Base-by-base conservation (phyloP, 2,329 filamentous ascomycete genomes). In the Fusarium newnesense region DNA sequence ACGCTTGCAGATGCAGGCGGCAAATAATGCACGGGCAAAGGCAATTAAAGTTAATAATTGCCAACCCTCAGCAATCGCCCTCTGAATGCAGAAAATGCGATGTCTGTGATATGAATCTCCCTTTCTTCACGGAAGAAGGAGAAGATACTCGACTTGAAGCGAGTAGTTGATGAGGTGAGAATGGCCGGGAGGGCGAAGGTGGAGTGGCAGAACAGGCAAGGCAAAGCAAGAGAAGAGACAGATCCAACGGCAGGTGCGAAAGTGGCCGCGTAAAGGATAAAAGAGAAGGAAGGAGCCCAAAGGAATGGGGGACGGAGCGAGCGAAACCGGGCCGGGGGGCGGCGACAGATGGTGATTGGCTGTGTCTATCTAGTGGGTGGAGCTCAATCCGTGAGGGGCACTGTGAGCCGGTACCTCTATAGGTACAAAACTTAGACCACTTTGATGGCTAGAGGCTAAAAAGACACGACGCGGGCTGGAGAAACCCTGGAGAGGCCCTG, bases 361-460 rank as follows among this genome's bases (percentile, higher is more conserved):
- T 21, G 37, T 40, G 8, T 37, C 7, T 9, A 28, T 47, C n/a
- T 24, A 44, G 46, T n/a, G 43, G 43, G 61, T 69, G 62, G 73
- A 18, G 37, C 52, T 13, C 15, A 50, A 50, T 57, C 74, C 75
- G 76, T 75, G 57, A 56, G 60, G 53, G 56, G 46, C 76, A 77
- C 76, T 77, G 76, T 77, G 76, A 71, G 56, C 57, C 59, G 73
- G 76, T 76, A 78, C 76, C 71, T 78, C 47, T 69, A 30, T 16
- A 36, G 53, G 36, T 32, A 37, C 49, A 56, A 52, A 19, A 30
- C 32, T 34, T 37, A 42, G 62, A 47, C 37, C 26, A 28, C 53
- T 70, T 53, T 47, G 50, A 54, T 56, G 34, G 36, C 54, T 32
- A 42, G 64, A 69, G 52, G 49, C 57, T 52, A 52, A 53, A 40